Conservation (phyloP, 2,329 filamentous ascomycete species). For the Calonectria montana region DNA sequence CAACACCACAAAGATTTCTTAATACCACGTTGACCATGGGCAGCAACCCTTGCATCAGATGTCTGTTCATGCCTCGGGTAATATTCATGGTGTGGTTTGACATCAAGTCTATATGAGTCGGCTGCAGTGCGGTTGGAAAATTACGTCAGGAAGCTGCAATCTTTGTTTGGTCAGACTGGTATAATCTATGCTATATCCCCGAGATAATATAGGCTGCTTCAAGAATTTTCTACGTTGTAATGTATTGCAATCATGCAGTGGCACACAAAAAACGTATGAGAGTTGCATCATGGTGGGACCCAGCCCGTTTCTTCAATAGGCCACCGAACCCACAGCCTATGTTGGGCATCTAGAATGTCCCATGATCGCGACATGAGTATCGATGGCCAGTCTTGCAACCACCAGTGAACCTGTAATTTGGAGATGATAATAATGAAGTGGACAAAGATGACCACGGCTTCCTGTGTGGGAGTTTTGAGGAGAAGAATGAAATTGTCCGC, state of each 20-base stretch:
- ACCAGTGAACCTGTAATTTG: background rate
- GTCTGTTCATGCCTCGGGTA: background rate
- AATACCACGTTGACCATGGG: background rate
- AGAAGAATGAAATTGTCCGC: background rate
- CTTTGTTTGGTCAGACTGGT: no score
- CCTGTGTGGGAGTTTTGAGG: background rate
- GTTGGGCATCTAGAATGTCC: background rate
- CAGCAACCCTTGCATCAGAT: background rate
- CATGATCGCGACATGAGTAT: background rate
- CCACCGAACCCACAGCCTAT: background rate
- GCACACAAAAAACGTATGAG: background rate
- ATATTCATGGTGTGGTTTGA: background rate
- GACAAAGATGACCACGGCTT: background rate
- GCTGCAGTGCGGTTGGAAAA: no score
- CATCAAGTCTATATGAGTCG: no score
- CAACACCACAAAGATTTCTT: background rate
- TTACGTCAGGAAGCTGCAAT: no score
- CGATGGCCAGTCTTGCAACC: background rate
- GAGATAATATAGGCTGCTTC: no score
- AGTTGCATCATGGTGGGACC: background rate
- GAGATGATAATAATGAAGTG: background rate
- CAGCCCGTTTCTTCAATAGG: background rate
- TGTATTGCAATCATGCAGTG: no score
- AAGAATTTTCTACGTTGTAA: no score
- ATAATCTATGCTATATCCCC: no score